Conservation (phyloP, 73 alveolate species). For the Loxodes magnus region DNA sequence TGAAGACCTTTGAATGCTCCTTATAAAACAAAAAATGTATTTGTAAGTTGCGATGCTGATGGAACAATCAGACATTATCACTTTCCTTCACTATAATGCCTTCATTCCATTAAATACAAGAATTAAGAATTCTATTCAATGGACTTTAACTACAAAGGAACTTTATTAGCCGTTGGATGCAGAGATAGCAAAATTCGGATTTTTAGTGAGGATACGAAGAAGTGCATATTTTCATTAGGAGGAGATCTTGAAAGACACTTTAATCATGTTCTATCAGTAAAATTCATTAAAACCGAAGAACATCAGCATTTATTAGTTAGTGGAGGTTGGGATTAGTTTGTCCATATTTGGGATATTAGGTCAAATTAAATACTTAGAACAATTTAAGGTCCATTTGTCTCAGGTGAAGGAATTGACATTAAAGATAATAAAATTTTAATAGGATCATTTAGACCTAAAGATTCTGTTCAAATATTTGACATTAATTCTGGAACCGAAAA, state of each 20-base stretch:
- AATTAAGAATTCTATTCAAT: slow-evolving; percentile 57
- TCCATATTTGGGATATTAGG: slow-evolving; percentile 62
- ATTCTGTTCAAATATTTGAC: no score
- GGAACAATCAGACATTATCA: slow-evolving; percentile 70
- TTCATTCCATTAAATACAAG: slow-evolving; percentile 46
- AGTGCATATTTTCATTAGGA: slow-evolving; percentile 26
- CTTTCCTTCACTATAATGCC: slow-evolving; percentile 57
- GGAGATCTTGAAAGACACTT: slow-evolving; percentile 63
- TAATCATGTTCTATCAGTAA: slow-evolving; percentile 56
- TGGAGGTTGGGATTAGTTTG: slow-evolving; percentile 87
- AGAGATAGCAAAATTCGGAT: slow-evolving; percentile 54
- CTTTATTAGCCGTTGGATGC: slow-evolving; percentile 62
- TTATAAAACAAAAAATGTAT: slow-evolving; percentile 42
- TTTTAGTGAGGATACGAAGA: slow-evolving; percentile 67
- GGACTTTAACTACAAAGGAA: slow-evolving; percentile 57
- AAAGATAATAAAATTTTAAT: no score
- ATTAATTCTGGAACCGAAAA: no score
- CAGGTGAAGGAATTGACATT: slow-evolving; percentile 74
- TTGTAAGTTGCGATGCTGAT: slow-evolving; percentile 57
- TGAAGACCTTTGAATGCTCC: slow-evolving; percentile 58
- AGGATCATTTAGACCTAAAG: no score
- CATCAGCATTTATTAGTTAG: slow-evolving; percentile 36
- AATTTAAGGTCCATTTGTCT: slow-evolving; percentile 63
- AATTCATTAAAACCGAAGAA: slow-evolving; percentile 41
- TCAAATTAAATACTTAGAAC: slow-evolving; percentile 38